These are phyloP conservation scores for Ceratocystiopsis minuta DNA, from an alignment of 2,329 filamentous ascomycete genomes.

Conservation along the genomic window DNA sequence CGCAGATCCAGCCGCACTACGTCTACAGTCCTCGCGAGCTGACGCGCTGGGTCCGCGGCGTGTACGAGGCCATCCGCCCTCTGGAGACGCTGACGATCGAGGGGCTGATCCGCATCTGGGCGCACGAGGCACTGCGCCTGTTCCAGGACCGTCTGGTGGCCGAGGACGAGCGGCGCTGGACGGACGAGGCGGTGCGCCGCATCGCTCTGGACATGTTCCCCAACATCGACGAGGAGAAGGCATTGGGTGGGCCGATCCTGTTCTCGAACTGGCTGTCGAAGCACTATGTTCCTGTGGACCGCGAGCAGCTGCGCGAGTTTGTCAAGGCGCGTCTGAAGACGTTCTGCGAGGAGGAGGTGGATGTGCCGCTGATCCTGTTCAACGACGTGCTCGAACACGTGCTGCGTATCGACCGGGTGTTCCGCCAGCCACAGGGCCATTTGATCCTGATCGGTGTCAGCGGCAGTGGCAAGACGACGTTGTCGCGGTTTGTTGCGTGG, in stretches of 20 bases:
- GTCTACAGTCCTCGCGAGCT: slow-evolving; percentile 98
- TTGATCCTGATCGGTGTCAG: slow-evolving; percentile 97
- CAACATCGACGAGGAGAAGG: slow-evolving; percentile 78
- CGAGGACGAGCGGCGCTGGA: slow-evolving; percentile 91
- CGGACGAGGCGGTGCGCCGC: slow-evolving; percentile 66
- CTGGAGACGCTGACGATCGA: slow-evolving; percentile 77
- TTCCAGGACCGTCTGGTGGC: slow-evolving; percentile 95
- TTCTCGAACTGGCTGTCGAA: slow-evolving; percentile 99
- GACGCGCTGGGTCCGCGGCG: slow-evolving; percentile 89
- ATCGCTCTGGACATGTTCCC: slow-evolving; percentile 89
- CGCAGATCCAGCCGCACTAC: slow-evolving; percentile 94
- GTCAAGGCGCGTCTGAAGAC: slow-evolving; percentile 94
- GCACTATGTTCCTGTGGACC: slow-evolving; percentile 92
- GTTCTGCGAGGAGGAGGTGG: slow-evolving; percentile 98
- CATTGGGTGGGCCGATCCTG: slow-evolving; percentile 79
- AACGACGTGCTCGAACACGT: slow-evolving; percentile 98
- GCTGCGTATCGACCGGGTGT: slow-evolving; percentile 92
- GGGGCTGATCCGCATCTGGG: slow-evolving; percentile 91
- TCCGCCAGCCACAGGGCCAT: slow-evolving; percentile 95
- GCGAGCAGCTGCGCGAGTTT: slow-evolving; percentile 87
- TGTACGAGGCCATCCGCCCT: slow-evolving; percentile 92
- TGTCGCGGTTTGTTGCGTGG: slow-evolving; percentile 97
- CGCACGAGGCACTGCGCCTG: slow-evolving; percentile 84
- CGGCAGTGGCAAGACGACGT: slow-evolving; percentile 92
- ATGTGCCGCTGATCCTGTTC: slow-evolving; percentile 96